A percentile compares a stretch with the other conserved stretches of the same genome.
Conservation (phyloP, 2,329 filamentous ascomycete genomes). For the Penicillium sp. region DNA sequence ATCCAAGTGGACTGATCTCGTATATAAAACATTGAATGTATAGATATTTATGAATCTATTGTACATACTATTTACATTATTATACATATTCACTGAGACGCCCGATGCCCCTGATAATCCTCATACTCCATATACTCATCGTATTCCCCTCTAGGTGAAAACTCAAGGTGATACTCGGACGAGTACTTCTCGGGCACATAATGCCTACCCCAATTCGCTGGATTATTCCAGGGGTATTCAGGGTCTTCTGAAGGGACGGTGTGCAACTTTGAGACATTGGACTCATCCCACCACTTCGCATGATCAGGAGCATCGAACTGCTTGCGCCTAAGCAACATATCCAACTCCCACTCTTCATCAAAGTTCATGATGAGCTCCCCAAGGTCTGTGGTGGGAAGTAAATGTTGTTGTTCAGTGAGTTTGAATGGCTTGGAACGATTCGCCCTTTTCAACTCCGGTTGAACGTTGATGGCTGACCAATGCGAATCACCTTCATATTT, state of each 20-base stretch:
- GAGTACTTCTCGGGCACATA: constrained; percentile 5
- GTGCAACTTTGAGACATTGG: background rate
- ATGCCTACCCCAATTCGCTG: constrained; percentile 11
- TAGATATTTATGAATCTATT: background rate
- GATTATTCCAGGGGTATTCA: constrained; percentile 3
- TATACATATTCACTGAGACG: constrained; percentile 2
- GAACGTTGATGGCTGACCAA: constrained; percentile 6
- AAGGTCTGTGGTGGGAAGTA: constrained; percentile 5
- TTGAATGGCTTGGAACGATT: background rate
- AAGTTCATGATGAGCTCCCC: constrained; percentile 15
- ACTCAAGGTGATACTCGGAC: constrained; percentile 3
- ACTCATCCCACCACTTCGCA: constrained; percentile 11
- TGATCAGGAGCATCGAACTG: constrained; percentile 4
- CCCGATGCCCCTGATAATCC: background rate
- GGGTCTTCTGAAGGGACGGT: constrained; percentile 8
- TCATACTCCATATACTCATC: constrained; percentile 2
- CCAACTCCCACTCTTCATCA: constrained; percentile 24
- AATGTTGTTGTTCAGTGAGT: background rate
- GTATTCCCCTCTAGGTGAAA: background rate
- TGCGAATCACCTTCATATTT: constrained; percentile 10
- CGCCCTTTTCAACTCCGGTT: constrained; percentile 2
- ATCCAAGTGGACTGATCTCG: background rate
- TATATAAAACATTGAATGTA: too few relatives aligned
- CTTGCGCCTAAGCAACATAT: constrained; percentile 11
- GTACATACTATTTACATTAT: constrained; percentile 6